Base-by-base conservation (phyloP, 1,284 basidiomycete genomes). In the Apiotrichum domesticum region DNA sequence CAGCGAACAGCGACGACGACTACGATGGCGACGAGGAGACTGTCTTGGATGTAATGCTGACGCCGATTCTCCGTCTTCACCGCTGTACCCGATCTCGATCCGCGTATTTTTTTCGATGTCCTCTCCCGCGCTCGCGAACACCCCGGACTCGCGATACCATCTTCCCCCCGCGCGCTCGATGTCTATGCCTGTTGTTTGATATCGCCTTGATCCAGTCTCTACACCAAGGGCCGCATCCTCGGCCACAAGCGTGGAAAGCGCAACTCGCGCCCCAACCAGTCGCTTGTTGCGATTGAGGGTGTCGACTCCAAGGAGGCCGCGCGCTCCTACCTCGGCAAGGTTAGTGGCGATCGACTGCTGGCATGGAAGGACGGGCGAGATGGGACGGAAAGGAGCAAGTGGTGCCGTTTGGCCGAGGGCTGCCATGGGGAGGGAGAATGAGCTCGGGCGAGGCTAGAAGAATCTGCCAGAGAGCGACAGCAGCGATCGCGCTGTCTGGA, bases 191-290 rank as follows among this genome's bases (percentile, higher is more conserved):
- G 15, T 46, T 6, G 9, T 6, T 34, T 52, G 13, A 7, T 39
- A 39, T 39, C 13, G 37, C 37, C 37, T 8, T 39, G 37, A 39
- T 21, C 44, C 77, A 93, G 92, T 51, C 85, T 97, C 75, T 98
- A 98, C 85, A 81, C 81, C 80, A 97, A 97, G 85, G 96, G 91
- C 79, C 91, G 95, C 75, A 87, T 98, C 76, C 84, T 97, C 76
- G 91, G 93, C 69, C 90, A 96, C 89, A 95, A 98, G 83, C 90
- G 96, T 70, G 92, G 90, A 70, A 98, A 98, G 84, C 87, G 91
- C 78, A 97, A 96, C 84, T 84, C 88, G 65, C 84, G 87, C 76
- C 92, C 92, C 75, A 95, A 95, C 83, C 96, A 93, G 66, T 90
- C 92, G 59, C 86, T 98, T 71, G 80, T 98, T 75, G 90, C 95